These are phyloP conservation scores for Sphagnum tenellum DNA, from an alignment of 225 moss, liverwort and hornwort species.

Conservation along the genomic window DNA sequence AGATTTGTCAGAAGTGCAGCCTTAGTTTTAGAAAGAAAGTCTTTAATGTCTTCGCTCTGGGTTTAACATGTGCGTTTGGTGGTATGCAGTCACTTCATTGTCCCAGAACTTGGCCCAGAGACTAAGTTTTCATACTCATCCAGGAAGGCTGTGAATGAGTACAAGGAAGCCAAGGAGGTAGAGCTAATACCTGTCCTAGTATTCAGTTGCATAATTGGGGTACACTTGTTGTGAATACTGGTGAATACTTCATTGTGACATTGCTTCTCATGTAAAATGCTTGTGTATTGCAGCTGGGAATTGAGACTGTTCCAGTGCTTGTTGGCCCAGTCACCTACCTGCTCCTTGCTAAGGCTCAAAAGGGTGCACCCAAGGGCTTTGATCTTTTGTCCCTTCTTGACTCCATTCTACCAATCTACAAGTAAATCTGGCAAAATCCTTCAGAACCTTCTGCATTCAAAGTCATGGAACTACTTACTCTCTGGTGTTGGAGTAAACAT, in stretches of 20 bases:
- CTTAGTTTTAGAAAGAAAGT: too few species aligned
- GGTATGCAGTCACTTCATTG: constrained; percentile 73
- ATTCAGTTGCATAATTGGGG: too few species aligned
- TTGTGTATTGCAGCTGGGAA: constrained; percentile 27
- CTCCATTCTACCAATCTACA: constrained; percentile 66
- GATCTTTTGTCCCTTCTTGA: constrained; percentile 60
- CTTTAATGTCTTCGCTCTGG: too few species aligned
- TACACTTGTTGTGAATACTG: neutral
- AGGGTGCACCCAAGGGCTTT: constrained; percentile 59
- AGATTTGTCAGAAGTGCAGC: too few species aligned
- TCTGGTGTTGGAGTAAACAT: neutral
- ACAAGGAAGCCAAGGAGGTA: constrained; percentile 75
- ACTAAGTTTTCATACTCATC: constrained; percentile 82
- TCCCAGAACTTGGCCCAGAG: constrained; percentile 59
- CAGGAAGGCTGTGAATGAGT: constrained; percentile 54
- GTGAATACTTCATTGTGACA: neutral
- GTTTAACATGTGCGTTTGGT: too few species aligned
- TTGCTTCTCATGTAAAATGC: neutral
- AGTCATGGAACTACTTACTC: neutral
- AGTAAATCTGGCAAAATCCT: constrained; percentile 26
- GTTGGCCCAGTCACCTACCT: constrained; percentile 78
- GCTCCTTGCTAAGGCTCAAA: constrained; percentile 60
- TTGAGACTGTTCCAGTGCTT: constrained; percentile 32
- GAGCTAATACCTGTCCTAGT: too few species aligned
- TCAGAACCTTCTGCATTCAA: neutral